These are phyloP conservation scores for Pleurotus platypus DNA, from an alignment of 768 basidiomycete genomes.

Conservation along the genomic window DNA sequence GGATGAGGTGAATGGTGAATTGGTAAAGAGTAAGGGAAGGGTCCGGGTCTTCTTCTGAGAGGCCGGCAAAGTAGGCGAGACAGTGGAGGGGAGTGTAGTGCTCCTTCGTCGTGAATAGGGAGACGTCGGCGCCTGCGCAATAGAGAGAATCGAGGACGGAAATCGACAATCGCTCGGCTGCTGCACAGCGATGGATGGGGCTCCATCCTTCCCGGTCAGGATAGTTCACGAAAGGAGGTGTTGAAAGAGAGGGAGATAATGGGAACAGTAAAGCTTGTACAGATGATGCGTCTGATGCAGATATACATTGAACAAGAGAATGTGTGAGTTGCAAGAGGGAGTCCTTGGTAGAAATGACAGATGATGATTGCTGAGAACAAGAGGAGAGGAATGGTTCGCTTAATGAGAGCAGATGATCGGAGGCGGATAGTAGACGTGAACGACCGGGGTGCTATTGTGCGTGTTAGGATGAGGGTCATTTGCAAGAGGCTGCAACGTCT, in stretches of 20 bases:
- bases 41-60: slow-evolving; percentile 28
- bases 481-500: slow-evolving; percentile 6
- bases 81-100: slow-evolving; percentile 69
- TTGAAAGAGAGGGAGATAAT: slow-evolving; percentile 33
- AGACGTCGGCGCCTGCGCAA: slow-evolving; percentile 71
- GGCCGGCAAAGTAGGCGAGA: slow-evolving; percentile 41
- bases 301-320: slow-evolving; percentile 52
- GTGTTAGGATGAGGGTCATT: slow-evolving; percentile 19
- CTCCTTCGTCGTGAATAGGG: slow-evolving; percentile 61
- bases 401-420: slow-evolving; percentile 34
- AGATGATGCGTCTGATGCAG: slow-evolving; percentile 43
- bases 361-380: slow-evolving; percentile 38
- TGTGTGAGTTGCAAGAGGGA: slow-evolving; percentile 40
- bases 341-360: slow-evolving; percentile 34
- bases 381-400: slow-evolving; percentile 30
- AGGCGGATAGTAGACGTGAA: slow-evolving; percentile 21
- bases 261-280: slow-evolving; percentile 56
- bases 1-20: slow-evolving; percentile 65
- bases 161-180: slow-evolving; percentile 49
- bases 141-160: slow-evolving; percentile 69
- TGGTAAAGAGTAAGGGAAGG: slow-evolving; percentile 39
- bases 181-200: slow-evolving; percentile 67
- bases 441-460: slow-evolving; percentile 12
- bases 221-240: slow-evolving; percentile 61
- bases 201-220: slow-evolving; percentile 71